Evolutionary conservation across 441 rosid genomes (phyloP), one percentile per base, ranked within the genome.

Genomic region (Erysimum cheiri): DNA sequence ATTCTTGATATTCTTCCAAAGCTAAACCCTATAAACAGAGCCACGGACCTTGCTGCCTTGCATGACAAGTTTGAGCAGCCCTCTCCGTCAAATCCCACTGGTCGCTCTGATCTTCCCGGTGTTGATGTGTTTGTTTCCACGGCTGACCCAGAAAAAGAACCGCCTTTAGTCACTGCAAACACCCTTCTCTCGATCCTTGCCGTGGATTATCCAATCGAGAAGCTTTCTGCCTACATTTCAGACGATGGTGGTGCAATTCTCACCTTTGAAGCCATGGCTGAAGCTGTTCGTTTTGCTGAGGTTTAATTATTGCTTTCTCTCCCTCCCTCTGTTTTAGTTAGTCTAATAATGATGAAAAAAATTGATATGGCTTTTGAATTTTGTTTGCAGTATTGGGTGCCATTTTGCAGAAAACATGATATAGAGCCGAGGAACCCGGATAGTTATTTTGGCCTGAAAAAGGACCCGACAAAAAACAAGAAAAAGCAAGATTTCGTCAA

Each of bases 261-360:
- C 76, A 93, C 88, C 15, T 93, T 93, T 44, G 98, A 90, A 81
- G 97, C 98, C 74, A 88, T 93, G 94, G 97, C 96, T 26, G 96
- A 90, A 80, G 89, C 98, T 32, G 81, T 87, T 62, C 80, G 76
- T 14, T 93, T 93, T 53, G 96, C 93, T 0, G 89, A 88, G 85
- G 90, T 86, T 40, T 71, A 44, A 22, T 31, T 39, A 37, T 31
- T 26, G 1, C 15, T 53, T 40, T 35, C 33, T 58, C 49, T 57
- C 14, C 57, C 49, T 57, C 14, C 57, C 29, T 31, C 17, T 32
- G 1, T 46, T 35, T 36, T 57, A 32, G 14, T 39, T 32, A 47
- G 14, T 64, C 17, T 29, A 4, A 6, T 48, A 15, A 40, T 48
- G 33, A 57, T 53, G 31, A 13, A 10, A 10, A 26, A 15, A 49